Conservation (phyloP, 225 moss, liverwort and hornwort genomes). For the Ulota crispa region DNA sequence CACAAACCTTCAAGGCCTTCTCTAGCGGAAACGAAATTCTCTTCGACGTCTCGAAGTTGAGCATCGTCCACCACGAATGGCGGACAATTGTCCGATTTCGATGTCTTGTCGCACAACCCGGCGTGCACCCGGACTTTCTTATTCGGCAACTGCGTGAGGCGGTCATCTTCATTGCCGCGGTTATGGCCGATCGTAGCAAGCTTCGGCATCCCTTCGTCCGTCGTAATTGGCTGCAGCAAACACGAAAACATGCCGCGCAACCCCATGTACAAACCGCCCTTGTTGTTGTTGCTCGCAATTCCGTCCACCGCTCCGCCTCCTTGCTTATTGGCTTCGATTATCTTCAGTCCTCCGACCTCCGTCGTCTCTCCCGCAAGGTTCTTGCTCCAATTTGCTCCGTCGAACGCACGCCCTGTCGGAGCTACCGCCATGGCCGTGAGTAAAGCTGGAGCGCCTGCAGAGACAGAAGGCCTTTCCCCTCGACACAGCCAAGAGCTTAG, state of each 20-base stretch:
- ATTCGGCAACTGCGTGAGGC: conserved; percentile 17
- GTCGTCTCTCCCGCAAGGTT: conserved; percentile 13
- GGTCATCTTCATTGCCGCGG: not conserved
- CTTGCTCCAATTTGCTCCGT: conserved; percentile 1
- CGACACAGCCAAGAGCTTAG: not conserved
- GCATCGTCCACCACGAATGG: not conserved
- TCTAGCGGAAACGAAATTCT: conserved; percentile 28
- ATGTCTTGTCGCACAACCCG: conserved; percentile 2
- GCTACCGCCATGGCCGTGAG: conserved; percentile 45
- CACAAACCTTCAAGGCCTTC: conserved; percentile 30
- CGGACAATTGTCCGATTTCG: conserved; percentile 8
- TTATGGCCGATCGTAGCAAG: not conserved
- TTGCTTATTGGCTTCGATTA: not conserved
- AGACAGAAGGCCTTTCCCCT: not conserved
- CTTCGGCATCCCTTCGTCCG: not conserved
- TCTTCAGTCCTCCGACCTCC: conserved; percentile 7
- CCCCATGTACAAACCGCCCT: conserved; percentile 43
- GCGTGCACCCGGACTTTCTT: not conserved
- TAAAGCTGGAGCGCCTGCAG: not conserved
- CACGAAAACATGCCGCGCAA: conserved; percentile 38
- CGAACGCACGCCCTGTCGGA: not conserved
- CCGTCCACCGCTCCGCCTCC: not conserved
- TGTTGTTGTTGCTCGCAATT: conserved; percentile 1
- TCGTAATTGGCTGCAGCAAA: conserved; percentile 30
- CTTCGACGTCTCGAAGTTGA: conserved; percentile 3